phyloP scores from a whole-genome alignment of 2,329 filamentous ascomycete genomes.

The Penicillium verrucosum region DNA sequence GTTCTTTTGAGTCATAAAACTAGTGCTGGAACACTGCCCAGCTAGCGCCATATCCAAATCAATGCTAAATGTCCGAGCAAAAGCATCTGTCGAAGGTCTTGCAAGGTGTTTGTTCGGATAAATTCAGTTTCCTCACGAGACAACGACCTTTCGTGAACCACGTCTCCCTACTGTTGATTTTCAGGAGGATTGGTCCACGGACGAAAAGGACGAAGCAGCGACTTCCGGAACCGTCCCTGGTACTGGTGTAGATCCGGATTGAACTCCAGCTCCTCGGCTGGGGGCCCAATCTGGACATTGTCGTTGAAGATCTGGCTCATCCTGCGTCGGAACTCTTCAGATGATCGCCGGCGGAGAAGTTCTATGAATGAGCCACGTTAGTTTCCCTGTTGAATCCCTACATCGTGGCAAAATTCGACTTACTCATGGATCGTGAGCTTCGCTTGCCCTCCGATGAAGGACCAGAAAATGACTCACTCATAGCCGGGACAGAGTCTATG shows the following conservation, averaged over 20 bases:
- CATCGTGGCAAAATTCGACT: slow-evolving; percentile 1
- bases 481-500: neutral
- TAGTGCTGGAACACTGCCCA: neutral
- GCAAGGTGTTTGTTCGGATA: neutral
- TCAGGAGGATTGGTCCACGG: neutral
- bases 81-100: neutral
- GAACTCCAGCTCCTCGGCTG: slow-evolving; percentile 26
- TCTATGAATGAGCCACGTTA: slow-evolving; percentile 10
- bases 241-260: slow-evolving; percentile 13
- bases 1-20: neutral
- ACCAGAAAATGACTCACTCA: neutral
- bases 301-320: slow-evolving; percentile 36
- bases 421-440: slow-evolving; percentile 15
- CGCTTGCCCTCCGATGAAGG: slow-evolving; percentile 8
- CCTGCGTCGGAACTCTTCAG: slow-evolving; percentile 32
- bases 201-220: slow-evolving; percentile 16
- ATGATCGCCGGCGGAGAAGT: slow-evolving; percentile 26
- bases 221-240: slow-evolving; percentile 10
- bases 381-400: neutral
- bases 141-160: neutral
- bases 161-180: neutral
- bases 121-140: neutral
- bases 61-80: slow-evolving; percentile 1
- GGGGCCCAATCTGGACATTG: slow-evolving; percentile 21
- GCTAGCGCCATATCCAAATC: neutral